Evolutionary conservation across 1,139 yeast genomes (phyloP), one percentile per base, ranked within the genome.

Genomic region (Trichomonascaceae sp.): DNA sequence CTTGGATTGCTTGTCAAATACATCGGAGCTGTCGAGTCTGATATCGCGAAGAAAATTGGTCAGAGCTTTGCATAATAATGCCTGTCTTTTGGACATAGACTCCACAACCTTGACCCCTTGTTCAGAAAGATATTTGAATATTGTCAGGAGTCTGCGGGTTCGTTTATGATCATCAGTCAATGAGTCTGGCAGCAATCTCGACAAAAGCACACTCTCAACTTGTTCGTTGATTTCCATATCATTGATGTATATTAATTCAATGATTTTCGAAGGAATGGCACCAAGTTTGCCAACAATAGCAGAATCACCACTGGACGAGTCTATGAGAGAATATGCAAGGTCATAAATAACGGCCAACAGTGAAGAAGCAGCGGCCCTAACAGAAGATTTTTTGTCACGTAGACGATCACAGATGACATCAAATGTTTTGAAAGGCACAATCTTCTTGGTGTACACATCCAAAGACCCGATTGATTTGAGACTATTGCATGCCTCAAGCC

Each of bases 171-270:
- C 72, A 3, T 75, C 70, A 44, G 81, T 13, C 27, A 27, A 15
- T 2, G 44, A 17, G 9, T 43, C 71, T 0, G 95, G 88, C 15
- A 87, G 66, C 1, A 90, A 63, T 54, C 78, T 75, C 54, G 84
- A 88, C 62, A 84, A 79, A 7, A 89, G 63, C 1, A 79, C 73
- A 2, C 72, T 60, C 65, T 90, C 96, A 17, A 88, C 86, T 20
- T 79, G 72, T n/a, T 83, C 78, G 55, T 84, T 87, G 52, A 89
- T 84, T 18, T 75, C 75, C 54, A 73, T 77, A 62, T 87, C 91
- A 66, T 89, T 88, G 58, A 90, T 85, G 64, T 87, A 90, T 46
- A 86, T 76, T 52, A 89, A 76, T 18, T 84, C 81, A 53, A 90
- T 70, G 0, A 90, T 69, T 43, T 78, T 78, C 52, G 83, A 81